Conservation (phyloP, 2,329 filamentous ascomycete genomes). For the Triangularia verruculosa region DNA sequence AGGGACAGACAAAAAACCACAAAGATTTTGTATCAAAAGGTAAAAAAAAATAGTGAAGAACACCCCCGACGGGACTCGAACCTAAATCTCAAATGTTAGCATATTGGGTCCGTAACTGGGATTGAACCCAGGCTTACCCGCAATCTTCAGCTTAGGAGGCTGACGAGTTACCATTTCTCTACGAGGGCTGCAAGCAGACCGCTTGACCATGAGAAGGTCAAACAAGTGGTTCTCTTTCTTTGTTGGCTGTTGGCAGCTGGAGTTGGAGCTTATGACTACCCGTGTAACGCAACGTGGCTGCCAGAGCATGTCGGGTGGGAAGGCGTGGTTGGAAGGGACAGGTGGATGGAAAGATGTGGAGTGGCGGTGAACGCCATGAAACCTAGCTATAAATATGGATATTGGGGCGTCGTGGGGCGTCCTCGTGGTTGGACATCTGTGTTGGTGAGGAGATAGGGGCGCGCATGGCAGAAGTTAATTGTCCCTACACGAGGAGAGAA, state of each 20-base stretch:
- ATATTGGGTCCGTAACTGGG: background rate
- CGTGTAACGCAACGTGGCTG: background rate
- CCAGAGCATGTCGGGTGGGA: background rate
- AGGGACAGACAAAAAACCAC: background rate
- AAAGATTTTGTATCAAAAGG: background rate
- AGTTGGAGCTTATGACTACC: background rate
- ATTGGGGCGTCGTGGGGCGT: background rate
- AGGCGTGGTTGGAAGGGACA: background rate
- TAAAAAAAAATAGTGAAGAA: background rate
- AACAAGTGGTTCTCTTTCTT: background rate
- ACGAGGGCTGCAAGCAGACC: background rate
- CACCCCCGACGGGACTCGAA: conserved; percentile 9
- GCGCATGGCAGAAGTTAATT: background rate
- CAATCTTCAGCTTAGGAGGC: conserved; percentile 11
- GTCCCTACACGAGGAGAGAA: background rate
- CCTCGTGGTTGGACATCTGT: background rate
- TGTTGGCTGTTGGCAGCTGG: background rate
- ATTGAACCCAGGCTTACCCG: background rate
- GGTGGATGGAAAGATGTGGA: background rate
- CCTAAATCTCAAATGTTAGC: background rate
- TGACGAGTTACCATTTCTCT: conserved; percentile 12
- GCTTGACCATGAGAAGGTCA: background rate
- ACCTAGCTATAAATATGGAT: background rate
- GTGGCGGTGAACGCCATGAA: background rate
- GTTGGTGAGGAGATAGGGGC: background rate